Evolutionary conservation across 1,284 basidiomycete species (phyloP).

Genomic region (Jaminaea rosea): DNA sequence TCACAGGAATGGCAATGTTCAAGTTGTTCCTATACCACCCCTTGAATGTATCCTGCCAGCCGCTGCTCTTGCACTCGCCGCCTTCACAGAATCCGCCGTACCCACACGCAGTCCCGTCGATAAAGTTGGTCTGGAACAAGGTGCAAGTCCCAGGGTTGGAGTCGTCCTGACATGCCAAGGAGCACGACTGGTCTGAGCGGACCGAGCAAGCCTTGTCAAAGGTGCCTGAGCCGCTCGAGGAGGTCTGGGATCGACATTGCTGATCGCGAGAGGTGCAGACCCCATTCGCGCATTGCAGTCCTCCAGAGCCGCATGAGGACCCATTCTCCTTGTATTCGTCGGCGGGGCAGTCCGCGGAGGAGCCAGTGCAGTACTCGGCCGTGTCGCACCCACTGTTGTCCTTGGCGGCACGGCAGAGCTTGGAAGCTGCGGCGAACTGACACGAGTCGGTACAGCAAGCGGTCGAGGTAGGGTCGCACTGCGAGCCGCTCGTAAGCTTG

Average conservation of each 20-base stretch:
- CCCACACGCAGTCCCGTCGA: conserved; percentile 81
- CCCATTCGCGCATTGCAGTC: conserved; percentile 69
- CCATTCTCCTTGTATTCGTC: conserved; percentile 65
- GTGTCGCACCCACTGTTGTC: conserved; percentile 61
- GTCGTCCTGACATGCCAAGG: conserved; percentile 72
- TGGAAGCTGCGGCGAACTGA: conserved; percentile 57
- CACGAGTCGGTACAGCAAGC: conserved; percentile 68
- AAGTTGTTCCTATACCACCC: conserved; percentile 49
- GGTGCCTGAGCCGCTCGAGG: conserved; percentile 51
- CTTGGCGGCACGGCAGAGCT: conserved; percentile 63
- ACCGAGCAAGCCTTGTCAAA: conserved; percentile 59
- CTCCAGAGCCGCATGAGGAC: conserved; percentile 46
- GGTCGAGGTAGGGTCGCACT: conserved; percentile 71
- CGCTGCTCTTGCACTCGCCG: conserved; percentile 61
- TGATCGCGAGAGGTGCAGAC: conserved; percentile 66
- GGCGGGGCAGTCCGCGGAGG: conserved; percentile 62
- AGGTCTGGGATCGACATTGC: conserved; percentile 70
- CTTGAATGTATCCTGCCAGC: conserved; percentile 59
- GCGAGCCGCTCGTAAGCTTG: conserved; percentile 62
- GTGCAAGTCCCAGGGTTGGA: conserved; percentile 56
- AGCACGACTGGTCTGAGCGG: conserved; percentile 58
- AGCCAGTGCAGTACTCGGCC: conserved; percentile 71
- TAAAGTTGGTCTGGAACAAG: conserved; percentile 63
- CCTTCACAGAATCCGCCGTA: conserved; percentile 53
- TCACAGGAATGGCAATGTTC: conserved; percentile 35